Conservation (phyloP, 108 stramenopile species). For the Cylindrotheca closterium region DNA sequence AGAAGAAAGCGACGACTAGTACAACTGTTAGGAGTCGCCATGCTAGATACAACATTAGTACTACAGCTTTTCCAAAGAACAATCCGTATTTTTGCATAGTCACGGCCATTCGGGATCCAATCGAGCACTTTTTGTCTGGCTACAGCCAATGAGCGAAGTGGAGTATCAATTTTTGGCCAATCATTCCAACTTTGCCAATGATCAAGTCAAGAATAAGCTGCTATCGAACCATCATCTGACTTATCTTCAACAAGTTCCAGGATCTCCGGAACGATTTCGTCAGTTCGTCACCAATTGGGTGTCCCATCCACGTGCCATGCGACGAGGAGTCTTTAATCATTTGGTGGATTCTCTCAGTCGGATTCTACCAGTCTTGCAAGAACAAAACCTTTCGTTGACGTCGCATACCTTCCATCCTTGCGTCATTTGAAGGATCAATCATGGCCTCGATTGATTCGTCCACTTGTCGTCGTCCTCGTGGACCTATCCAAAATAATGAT, state of each 20-base stretch:
- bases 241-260: not conserved
- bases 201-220: not conserved
- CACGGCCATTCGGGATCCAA: constrained; percentile 38
- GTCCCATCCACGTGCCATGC: not conserved
- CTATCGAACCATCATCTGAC: not conserved
- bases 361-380: constrained; percentile 3
- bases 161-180: constrained; percentile 20
- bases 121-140: constrained; percentile 33
- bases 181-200: constrained; percentile 1
- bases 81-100: no score
- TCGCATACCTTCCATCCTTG: not conserved
- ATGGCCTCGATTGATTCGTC: not conserved
- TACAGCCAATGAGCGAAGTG: constrained; percentile 46
- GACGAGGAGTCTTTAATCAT: not conserved
- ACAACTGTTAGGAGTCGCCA: no score
- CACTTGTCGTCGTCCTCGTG: not conserved
- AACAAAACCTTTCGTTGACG: not conserved
- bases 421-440: not conserved
- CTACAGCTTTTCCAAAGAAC: no score
- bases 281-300: constrained; percentile 27
- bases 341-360: constrained; percentile 6
- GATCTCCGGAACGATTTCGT: constrained; percentile 10
- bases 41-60: no score
- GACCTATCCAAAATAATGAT: not conserved
- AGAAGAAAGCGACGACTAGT: no score